Evolutionary conservation across 345 rosid species (phyloP), one percentile per base, ranked within the genome.

Genomic region (Pistacia atlantica): DNA sequence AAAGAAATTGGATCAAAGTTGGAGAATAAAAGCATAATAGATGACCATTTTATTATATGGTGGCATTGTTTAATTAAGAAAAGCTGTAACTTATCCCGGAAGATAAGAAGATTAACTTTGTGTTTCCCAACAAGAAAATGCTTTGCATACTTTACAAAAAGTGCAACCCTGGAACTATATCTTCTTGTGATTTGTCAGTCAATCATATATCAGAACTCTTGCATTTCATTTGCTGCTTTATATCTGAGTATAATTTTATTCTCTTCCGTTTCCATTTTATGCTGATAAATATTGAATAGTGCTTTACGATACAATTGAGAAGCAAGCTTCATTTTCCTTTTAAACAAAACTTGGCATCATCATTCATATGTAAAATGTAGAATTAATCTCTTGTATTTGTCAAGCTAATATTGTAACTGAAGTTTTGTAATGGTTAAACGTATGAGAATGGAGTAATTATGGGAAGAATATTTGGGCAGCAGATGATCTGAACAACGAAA

Each of bases 101-200:
- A 51, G 55, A 11, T 66, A 66, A 66, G 70, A 66, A 66, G 54
- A 45, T 42, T 38, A 38, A 7, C n/a, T 71, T 35, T 17, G 63
- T 35, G 33, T 58, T 72, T 22, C 31, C 75, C 25, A 9, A 3
- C 35, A 46, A 14, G 42, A 11, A 71, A 71, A 28, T n/a, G 31
- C 10, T 2, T 8, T 1, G 59, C 4, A 42, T 65, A 42, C 80
- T 66, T 76, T 52, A 54, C 16, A 14, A 57, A 70, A 48, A 80
- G 48, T 67, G 52, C 33, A 20, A 62, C 54, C 65, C 59, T 58
- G 75, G 63, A 57, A 73, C 54, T 31, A 66, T 54, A 57, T 51
- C 76, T 61, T 73, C 22, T 31, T 31, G 33, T 31, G 68, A 46
- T 16, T 63, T 37, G 28, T 37, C 63, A 56, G 4, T 56, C 74